These are phyloP conservation scores for Gleditsia sinensis DNA, from an alignment of 306 rosid species.

Conservation along the genomic window DNA sequence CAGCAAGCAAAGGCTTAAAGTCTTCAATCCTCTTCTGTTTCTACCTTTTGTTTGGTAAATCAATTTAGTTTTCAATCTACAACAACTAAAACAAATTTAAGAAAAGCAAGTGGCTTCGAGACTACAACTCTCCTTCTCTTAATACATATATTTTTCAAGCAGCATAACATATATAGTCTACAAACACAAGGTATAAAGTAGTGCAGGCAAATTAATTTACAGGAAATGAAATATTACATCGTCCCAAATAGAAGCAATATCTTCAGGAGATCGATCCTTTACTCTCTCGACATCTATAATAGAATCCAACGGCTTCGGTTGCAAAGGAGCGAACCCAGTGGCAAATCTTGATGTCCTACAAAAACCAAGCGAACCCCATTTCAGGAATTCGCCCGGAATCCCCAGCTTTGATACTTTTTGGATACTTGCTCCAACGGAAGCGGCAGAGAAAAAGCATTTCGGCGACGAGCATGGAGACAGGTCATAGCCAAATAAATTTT, in stretches of 20 bases:
- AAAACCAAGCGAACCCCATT: constrained; percentile 80
- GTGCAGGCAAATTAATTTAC: background rate
- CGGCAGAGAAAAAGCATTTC: constrained; percentile 35
- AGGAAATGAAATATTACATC: constrained; percentile 63
- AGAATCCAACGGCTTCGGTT: constrained; percentile 76
- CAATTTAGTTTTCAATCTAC: background rate
- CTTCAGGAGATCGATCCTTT: constrained; percentile 70
- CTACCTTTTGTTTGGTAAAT: background rate
- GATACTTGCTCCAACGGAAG: constrained; percentile 26
- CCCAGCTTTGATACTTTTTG: constrained; percentile 44
- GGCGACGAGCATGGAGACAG: background rate
- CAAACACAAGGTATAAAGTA: background rate
- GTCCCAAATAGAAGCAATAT: constrained; percentile 81
- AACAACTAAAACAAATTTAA: constrained; percentile 12
- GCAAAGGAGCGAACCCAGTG: constrained; percentile 75
- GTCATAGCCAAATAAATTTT: constrained; percentile 24
- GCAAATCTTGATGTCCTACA: constrained; percentile 73
- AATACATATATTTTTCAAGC: background rate
- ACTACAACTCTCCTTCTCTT: background rate
- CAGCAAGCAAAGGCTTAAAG: constrained; percentile 11
- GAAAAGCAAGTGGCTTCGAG: constrained; percentile 16
- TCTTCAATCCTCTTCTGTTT: background rate
- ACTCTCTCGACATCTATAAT: constrained; percentile 73
- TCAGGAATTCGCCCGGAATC: constrained; percentile 53
- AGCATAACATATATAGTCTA: background rate